phyloP scores from a whole-genome alignment of 1,284 basidiomycete species.

The Melanopsichium pennsylvanicum region DNA sequence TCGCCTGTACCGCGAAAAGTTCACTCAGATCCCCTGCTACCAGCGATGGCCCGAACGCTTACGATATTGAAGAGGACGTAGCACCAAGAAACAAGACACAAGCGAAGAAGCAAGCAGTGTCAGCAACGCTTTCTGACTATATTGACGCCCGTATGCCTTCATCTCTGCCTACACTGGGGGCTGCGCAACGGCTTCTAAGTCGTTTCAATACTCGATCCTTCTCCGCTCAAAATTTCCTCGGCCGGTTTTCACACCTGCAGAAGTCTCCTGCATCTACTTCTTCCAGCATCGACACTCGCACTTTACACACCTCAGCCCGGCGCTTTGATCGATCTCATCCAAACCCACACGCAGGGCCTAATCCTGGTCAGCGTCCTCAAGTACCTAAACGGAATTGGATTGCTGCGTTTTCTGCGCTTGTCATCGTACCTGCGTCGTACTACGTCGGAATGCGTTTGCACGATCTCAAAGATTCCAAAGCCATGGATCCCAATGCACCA shows the following conservation, averaged over 20 bases:
- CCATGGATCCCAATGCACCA: conserved; percentile 2
- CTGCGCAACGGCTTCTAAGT: conserved; percentile 10
- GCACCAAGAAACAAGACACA: conserved; percentile 14
- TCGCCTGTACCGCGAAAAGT: neutral
- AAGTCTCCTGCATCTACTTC: neutral
- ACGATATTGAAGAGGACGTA: conserved; percentile 12
- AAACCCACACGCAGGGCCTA: neutral
- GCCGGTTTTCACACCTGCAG: neutral
- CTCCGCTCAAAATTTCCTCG: conserved; percentile 4
- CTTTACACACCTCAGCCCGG: conserved; percentile 2
- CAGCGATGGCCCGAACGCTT: too few species aligned
- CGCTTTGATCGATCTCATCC: neutral
- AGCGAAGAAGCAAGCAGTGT: conserved; percentile 11
- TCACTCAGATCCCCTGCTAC: too few species aligned
- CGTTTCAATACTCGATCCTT: conserved; percentile 3
- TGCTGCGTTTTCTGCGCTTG: conserved; percentile 36
- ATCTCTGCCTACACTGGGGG: neutral
- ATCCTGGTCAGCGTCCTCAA: neutral
- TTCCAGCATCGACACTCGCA: neutral
- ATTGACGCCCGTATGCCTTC: conserved; percentile 12
- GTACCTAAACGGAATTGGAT: conserved; percentile 38
- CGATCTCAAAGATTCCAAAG: conserved; percentile 22
- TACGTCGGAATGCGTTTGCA: conserved; percentile 32
- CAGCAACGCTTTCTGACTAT: conserved; percentile 12
- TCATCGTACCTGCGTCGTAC: conserved; percentile 35